phyloP scores from a whole-genome alignment of 108 stramenopile genomes.

The Cyclotella choctawhatcheeana region DNA sequence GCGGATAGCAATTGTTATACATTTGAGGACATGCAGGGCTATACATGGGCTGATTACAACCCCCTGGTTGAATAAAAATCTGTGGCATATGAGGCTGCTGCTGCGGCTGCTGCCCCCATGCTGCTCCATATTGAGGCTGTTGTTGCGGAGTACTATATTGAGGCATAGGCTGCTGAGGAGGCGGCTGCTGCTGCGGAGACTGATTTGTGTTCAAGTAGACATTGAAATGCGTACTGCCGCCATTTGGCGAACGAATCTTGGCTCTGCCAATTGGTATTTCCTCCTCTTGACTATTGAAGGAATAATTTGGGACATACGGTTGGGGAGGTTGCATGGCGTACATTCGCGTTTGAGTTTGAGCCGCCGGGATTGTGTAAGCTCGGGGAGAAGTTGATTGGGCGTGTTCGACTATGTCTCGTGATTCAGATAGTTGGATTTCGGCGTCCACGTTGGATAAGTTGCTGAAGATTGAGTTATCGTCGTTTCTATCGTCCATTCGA shows the following conservation, averaged over 20 bases:
- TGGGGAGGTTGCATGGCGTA: constrained; percentile 10
- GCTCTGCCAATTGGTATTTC: constrained; percentile 14
- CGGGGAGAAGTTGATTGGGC: too few relatives aligned
- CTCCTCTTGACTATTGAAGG: background rate
- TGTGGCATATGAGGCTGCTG: background rate
- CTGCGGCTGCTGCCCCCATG: background rate
- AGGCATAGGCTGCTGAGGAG: background rate
- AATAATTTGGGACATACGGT: constrained; percentile 4
- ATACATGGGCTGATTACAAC: background rate
- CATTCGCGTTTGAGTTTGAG: too few relatives aligned
- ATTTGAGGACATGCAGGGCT: background rate
- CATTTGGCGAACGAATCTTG: constrained; percentile 2
- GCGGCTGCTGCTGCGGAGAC: background rate
- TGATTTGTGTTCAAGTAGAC: constrained; percentile 1
- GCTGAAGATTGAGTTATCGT: background rate
- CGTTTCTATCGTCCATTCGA: too few relatives aligned
- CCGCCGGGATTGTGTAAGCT: too few relatives aligned
- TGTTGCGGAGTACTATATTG: background rate
- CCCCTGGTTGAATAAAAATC: constrained; percentile 1
- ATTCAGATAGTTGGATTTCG: background rate
- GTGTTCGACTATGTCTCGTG: constrained; percentile 1
- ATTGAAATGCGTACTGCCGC: constrained; percentile 8
- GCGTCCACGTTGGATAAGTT: background rate
- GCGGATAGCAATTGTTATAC: constrained; percentile 16
- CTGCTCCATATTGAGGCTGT: background rate